phyloP scores from a whole-genome alignment of 1,284 basidiomycete species.

The Ceratobasidium sp. region DNA sequence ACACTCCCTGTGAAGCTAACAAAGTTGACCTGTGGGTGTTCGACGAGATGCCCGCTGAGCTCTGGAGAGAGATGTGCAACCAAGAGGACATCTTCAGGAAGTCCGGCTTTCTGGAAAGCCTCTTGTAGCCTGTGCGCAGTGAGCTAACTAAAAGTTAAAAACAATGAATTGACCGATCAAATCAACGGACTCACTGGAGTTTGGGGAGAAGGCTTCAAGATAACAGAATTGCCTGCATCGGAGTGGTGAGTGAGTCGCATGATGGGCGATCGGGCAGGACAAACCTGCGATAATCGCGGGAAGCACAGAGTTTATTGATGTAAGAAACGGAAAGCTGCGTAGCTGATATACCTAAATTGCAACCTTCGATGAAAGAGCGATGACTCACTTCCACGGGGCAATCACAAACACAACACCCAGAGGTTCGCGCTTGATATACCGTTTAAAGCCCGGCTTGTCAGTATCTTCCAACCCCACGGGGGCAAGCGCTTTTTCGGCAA shows the following conservation, averaged over 20 bases:
- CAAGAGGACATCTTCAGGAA: constrained; percentile 82
- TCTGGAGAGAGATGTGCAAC: constrained; percentile 83
- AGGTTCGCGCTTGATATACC: constrained; percentile 86
- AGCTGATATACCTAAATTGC: background rate
- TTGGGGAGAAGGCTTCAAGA: constrained; percentile 96
- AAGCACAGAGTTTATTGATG: constrained; percentile 89
- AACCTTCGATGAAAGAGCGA: constrained; percentile 50
- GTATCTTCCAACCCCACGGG: constrained; percentile 81
- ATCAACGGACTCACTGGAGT: constrained; percentile 68
- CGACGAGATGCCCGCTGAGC: constrained; percentile 74
- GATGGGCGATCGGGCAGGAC: constrained; percentile 1
- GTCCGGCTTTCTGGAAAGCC: constrained; percentile 78
- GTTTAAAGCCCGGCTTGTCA: constrained; percentile 84
- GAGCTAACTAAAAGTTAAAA: constrained; percentile 55
- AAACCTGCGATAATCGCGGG: constrained; percentile 81
- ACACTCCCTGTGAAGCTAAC: constrained; percentile 93
- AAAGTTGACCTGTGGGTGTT: constrained; percentile 80
- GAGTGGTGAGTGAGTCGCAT: constrained; percentile 44
- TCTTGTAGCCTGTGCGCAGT: constrained; percentile 84
- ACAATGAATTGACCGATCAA: background rate
- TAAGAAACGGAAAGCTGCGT: constrained; percentile 87
- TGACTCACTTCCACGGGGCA: constrained; percentile 88
- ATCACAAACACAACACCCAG: constrained; percentile 91
- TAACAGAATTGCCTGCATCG: constrained; percentile 80
- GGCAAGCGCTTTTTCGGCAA: constrained; percentile 81